Evolutionary conservation across 352 stramenopile species (phyloP), one percentile per base, ranked within the genome.

Genomic region (Stramenopiles sp.): DNA sequence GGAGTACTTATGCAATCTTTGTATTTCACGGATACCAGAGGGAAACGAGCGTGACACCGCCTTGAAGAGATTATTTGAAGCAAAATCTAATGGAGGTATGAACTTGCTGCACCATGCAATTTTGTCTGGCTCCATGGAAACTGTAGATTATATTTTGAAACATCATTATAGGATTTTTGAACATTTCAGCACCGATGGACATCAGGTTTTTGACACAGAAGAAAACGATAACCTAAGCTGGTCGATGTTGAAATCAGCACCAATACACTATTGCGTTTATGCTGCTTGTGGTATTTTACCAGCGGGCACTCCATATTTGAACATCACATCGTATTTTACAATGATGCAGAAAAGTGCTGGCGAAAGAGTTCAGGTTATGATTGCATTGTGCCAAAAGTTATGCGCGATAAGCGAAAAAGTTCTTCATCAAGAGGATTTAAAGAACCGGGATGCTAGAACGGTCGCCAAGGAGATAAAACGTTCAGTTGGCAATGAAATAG

Each of bases 31-130:
- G 14, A 55, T 55, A 14, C 14, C 39, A 55, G 4, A 4, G 4
- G 71, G 4, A 14, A 78, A 78, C 4, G 71, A 78, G 4, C 22
- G 4, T 14, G 4, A 31, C 4, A 14, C 4, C 22, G 71, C 71
- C 1, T 33, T 31, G 30, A 33, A 78, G 71, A 78, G 22, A 33
- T 14, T 78, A 4, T 14, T 78, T 4, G 4, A 78, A 78, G 4
- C 22, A 14, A 78, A 33, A 33, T 78, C 71, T 78, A 31, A 78
- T 33, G 71, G 71, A 14, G 71, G 71, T 33, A 78, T 78, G 71
- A 78, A 78, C 14, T 14, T 78, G 30, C 8, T 78, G 22, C 71
- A 78, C 71, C 71, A 78, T 14, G 71, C 71, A 14, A 8, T 78
- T 14, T 14, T 31, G 8, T 31, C 71, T 33, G 30, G 30, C 14